Base-by-base conservation (phyloP, 129 eudicot genomes). In the Ambrosia artemisiifolia region DNA sequence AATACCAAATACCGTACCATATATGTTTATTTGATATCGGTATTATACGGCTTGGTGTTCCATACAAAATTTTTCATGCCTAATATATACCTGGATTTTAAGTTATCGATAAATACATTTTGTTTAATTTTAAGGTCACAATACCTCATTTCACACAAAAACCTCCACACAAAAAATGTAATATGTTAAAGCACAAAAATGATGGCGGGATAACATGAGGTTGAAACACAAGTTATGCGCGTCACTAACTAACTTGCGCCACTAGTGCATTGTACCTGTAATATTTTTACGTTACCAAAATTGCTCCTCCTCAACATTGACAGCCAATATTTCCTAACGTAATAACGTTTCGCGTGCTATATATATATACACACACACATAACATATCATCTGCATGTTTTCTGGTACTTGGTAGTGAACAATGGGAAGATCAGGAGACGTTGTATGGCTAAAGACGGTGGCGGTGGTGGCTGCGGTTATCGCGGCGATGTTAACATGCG, bases 401-500 rank as follows among this genome's bases (percentile, higher is more conserved):
- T 67, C 36, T 50, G 34, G 1, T 13, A 10, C 3, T 28, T 38
- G 44, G 6, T 11, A 50, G 7, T 4, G 4, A 74, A 51, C 61
- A 36, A 72, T 56, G 79, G 60, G 44, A 42, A 60, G 44, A 28
- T 59, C 63, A 7, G 65, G 83, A 19, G 74, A 55, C 46, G 57
- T 3, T 19, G 65, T 49, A 54, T 49, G 72, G 80, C 35, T 56
- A 79, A 30, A 59, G 65, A 75, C 40, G 53, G 46, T 42, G 20
- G 59, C 33, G 33, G 16, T 40, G 65, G 36, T 17, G 66, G 19
- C 19, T 67, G 36, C 40, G 62, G 63, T 50, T 14, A 16, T 64
- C 69, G 65, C 65, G 19, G 75, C 49, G 74, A 28, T 76, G 81
- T 13, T 76, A 12, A 70, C 78, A 43, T 70, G 76, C 70, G 69